Base-by-base conservation (phyloP, 257 asterid genomes). In the Dorcoceras hygrometricum region DNA sequence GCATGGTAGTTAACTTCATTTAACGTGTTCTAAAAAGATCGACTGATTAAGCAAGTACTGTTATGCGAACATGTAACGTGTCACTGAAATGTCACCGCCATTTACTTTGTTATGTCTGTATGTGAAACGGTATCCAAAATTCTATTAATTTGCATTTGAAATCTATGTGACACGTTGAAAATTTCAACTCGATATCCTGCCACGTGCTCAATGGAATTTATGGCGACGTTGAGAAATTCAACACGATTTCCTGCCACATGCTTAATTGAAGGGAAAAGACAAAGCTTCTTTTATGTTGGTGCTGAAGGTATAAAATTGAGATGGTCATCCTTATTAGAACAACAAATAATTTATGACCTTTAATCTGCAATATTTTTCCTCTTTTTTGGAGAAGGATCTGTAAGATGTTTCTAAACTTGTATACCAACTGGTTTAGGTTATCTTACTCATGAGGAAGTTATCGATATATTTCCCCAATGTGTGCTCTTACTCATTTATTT, bases 1-100 rank as follows among this genome's bases (percentile, higher is more conserved):
- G 71, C 58, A 27, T 78, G 68, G 59, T 57, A 62, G 64, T 55
- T 50, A 55, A 25, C 6, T 43, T 22, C 14, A 18, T 39, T 24
- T 9, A 62, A 26, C 54, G 24, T 16, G 64, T 50, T 48, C 5
- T 19, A 59, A 28, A 20, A 23, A 50, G 29, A 50, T 24, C 43
- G 14, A 22, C 11, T 20, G 9, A 68, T 6, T 22, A 27, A 20
- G 7, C 46, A 29, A 73, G 56, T 70, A 22, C 51, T 60, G 34
- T 56, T 16, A 12, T 5, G 20, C 57, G 12, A 29, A 16, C 63
- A 50, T 9, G 18, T 67, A 48, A 51, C 34, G 14, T 28, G 16
- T 73, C 68, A 61, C 7, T 23, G 62, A 27, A 43, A 46, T 32
- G 22, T 6, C 27, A 16, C 53, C 64, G 63, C 57, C 72, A 8